Evolutionary conservation across 768 basidiomycete species (phyloP).

Genomic region (Leccinum pellstonianum): DNA sequence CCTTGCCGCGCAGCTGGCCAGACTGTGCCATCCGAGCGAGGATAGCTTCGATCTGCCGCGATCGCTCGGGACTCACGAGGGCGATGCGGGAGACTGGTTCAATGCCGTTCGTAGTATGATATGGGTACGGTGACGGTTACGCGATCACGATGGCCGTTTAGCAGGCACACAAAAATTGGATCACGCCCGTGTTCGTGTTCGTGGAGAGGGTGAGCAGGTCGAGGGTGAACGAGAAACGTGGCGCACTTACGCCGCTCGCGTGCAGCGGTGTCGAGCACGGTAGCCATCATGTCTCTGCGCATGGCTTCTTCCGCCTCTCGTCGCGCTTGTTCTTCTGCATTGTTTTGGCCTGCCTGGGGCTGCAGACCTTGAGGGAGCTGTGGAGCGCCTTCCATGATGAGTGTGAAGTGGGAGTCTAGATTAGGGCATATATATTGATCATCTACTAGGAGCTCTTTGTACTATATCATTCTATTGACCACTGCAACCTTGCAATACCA

Average conservation of each 20-base stretch:
- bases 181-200: background rate
- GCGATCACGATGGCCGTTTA: background rate
- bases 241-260: conserved; percentile 68
- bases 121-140: background rate
- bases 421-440: background rate
- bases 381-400: conserved; percentile 26
- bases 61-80: conserved; percentile 80
- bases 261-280: conserved; percentile 73
- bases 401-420: conserved; percentile 4
- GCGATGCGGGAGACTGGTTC: conserved; percentile 78
- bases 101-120: background rate
- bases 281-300: conserved; percentile 73
- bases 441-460: background rate
- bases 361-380: conserved; percentile 30
- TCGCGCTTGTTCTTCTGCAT: conserved; percentile 53
- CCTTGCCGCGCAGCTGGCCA: conserved; percentile 74
- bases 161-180: background rate
- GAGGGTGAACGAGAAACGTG: background rate
- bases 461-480: conserved; percentile 5
- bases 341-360: conserved; percentile 41
- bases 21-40: conserved; percentile 80
- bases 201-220: background rate
- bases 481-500: conserved; percentile 4
- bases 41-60: conserved; percentile 76
- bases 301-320: conserved; percentile 70